Evolutionary conservation across 345 rosid genomes (phyloP).

Genomic region (Brassica nigra): DNA sequence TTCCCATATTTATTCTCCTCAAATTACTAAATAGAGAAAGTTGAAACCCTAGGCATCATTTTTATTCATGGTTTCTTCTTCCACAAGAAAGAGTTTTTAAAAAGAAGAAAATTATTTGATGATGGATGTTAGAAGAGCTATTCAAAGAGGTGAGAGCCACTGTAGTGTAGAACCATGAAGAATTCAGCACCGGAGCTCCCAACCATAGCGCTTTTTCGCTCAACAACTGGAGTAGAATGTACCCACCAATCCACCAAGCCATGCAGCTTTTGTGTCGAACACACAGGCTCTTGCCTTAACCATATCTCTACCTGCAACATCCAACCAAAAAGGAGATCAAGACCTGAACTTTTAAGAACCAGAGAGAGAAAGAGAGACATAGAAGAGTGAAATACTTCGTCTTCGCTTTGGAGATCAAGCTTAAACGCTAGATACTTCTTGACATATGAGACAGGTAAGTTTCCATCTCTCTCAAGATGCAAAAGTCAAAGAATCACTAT

Average conservation of each 20-base stretch:
- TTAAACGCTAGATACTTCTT: constrained; percentile 13
- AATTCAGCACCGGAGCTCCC: constrained; percentile 58
- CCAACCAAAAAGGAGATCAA: background rate
- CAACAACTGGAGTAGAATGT: constrained; percentile 39
- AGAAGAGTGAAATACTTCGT: constrained; percentile 3
- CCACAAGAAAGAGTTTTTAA: background rate
- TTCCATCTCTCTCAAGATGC: constrained; percentile 12
- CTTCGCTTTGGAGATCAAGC: constrained; percentile 26
- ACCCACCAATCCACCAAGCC: constrained; percentile 51
- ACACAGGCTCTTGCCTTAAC: constrained; percentile 46
- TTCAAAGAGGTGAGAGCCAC: background rate
- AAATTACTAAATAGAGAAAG: background rate
- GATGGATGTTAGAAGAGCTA: background rate
- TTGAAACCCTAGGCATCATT: background rate
- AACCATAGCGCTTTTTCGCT: constrained; percentile 27
- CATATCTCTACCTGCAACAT: constrained; percentile 55
- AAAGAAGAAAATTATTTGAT: background rate
- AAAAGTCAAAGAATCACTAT: constrained; percentile 2
- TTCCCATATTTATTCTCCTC: background rate
- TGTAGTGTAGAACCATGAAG: constrained; percentile 48
- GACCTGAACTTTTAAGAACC: background rate
- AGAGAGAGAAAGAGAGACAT: background rate
- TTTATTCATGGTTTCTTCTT: background rate
- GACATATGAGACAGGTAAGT: no score
- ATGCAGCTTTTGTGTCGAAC: constrained; percentile 39